Evolutionary conservation across 2,329 filamentous ascomycete genomes (phyloP).

Genomic region (Diaporthe nobilis): DNA sequence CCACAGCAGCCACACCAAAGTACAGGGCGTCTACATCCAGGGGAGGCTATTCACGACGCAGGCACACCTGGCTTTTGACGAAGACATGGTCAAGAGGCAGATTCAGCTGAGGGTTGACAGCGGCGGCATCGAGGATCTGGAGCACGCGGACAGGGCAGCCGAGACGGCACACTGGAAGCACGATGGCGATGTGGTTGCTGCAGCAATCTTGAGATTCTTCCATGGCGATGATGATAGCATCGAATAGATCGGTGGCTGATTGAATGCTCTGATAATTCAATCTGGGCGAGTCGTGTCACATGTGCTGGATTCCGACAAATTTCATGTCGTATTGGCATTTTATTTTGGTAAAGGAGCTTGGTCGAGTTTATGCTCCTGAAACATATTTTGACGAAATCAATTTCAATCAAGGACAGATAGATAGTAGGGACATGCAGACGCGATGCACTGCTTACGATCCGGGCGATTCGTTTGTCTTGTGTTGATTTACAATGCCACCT

Average conservation of each 20-base stretch:
- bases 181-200: conserved; percentile 77
- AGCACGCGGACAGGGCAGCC: conserved; percentile 73
- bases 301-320: neutral
- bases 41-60: conserved; percentile 79
- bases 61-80: conserved; percentile 83
- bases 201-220: conserved; percentile 75
- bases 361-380: too few species aligned
- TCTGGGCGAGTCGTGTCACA: neutral
- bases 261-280: too few species aligned
- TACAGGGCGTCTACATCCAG: conserved; percentile 81
- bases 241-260: neutral
- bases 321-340: neutral
- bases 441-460: neutral
- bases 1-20: conserved; percentile 59
- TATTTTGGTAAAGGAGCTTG: too few species aligned
- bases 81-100: conserved; percentile 76
- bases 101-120: conserved; percentile 71
- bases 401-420: too few species aligned
- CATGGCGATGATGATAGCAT: conserved; percentile 59
- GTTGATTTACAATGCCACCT: too few species aligned
- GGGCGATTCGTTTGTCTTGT: neutral
- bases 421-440: neutral
- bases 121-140: conserved; percentile 73
- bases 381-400: too few species aligned
- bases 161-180: conserved; percentile 73